Percentiles rank a stretch among this genome's conserved stretches.
phyloP scores from a whole-genome alignment of 2,329 filamentous ascomycete species.

The Colletotrichum sublineola region DNA sequence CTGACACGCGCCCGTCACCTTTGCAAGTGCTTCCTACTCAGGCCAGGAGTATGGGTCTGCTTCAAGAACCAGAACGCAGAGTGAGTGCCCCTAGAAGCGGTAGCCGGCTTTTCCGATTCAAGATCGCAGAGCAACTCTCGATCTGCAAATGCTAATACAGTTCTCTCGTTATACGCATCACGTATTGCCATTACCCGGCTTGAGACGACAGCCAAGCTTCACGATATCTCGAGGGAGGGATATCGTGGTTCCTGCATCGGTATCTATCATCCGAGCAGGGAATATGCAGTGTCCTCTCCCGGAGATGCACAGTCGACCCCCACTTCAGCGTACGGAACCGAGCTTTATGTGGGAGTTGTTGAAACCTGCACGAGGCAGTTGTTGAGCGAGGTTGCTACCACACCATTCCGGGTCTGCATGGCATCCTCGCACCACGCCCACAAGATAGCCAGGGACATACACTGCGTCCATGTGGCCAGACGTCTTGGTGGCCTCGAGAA shows the following conservation, averaged over 20 bases:
- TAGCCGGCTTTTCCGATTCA: background rate
- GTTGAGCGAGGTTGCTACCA: constrained; percentile 8
- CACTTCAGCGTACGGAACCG: constrained; percentile 4
- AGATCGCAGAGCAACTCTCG: background rate
- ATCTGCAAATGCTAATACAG: background rate
- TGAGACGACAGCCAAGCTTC: background rate
- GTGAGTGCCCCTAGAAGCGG: background rate
- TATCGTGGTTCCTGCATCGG: constrained; percentile 9
- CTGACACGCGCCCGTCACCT: background rate
- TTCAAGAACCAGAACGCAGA: background rate
- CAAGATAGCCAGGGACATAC: constrained; percentile 1
- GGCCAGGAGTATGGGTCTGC: background rate
- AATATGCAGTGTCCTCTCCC: constrained; percentile 6
- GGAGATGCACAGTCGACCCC: constrained; percentile 18
- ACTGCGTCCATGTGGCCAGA: constrained; percentile 18
- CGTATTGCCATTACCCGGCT: background rate
- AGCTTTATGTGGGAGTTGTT: constrained; percentile 25
- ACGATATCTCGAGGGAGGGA: background rate
- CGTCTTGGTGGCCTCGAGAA: background rate
- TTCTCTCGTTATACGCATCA: background rate
- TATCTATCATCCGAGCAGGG: background rate
- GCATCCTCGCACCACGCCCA: constrained; percentile 2
- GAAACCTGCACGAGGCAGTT: constrained; percentile 6
- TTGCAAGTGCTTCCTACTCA: background rate
- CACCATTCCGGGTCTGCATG: background rate